These are phyloP conservation scores for Trapa bicornis DNA, from an alignment of 345 rosid genomes.

Conservation along the genomic window DNA sequence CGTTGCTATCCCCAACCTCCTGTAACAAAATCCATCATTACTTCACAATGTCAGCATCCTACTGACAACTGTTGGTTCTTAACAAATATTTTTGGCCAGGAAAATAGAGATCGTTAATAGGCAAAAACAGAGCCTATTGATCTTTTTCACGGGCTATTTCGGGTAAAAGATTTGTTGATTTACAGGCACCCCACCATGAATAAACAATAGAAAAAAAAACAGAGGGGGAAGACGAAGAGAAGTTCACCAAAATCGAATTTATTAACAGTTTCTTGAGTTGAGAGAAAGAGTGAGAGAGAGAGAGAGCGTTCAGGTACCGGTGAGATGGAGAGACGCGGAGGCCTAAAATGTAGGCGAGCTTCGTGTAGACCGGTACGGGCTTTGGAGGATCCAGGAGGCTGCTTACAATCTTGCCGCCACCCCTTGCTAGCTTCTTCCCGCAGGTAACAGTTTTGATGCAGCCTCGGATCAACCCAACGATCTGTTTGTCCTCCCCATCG, in stretches of 20 bases:
- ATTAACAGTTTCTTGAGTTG: too few species aligned
- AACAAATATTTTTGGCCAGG: too few species aligned
- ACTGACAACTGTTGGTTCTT: neutral
- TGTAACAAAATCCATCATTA: constrained; percentile 9
- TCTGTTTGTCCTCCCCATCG: constrained; percentile 16
- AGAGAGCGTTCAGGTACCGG: constrained; percentile 30
- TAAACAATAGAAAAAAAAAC: too few species aligned
- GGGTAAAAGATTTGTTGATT: neutral
- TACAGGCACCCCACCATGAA: neutral
- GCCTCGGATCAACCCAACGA: constrained; percentile 88
- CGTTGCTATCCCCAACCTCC: constrained; percentile 89
- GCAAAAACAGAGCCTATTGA: neutral
- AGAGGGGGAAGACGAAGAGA: too few species aligned
- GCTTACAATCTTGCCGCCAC: constrained; percentile 8
- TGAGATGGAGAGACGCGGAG: constrained; percentile 82
- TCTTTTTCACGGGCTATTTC: neutral
- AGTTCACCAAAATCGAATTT: too few species aligned
- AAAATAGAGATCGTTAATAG: too few species aligned
- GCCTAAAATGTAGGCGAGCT: constrained; percentile 79
- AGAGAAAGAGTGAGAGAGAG: neutral
- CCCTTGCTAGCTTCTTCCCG: constrained; percentile 38
- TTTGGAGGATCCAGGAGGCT: constrained; percentile 9
- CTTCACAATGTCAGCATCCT: neutral
- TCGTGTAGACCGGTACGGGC: constrained; percentile 50
- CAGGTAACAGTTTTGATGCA: constrained; percentile 88